Evolutionary conservation across 2,329 filamentous ascomycete genomes (phyloP).

Genomic region (Zasmidium cellare): DNA sequence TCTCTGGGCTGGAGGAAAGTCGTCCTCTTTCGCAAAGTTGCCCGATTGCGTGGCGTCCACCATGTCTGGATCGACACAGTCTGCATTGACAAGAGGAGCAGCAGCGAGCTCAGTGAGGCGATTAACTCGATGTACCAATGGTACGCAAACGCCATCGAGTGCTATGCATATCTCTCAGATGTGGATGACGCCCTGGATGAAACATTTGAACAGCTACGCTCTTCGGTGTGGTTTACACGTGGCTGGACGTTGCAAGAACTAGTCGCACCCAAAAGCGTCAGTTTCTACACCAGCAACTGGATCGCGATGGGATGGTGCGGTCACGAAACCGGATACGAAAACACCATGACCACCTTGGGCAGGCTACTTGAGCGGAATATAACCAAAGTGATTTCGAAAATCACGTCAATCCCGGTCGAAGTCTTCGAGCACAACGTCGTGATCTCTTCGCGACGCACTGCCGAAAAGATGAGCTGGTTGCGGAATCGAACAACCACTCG

Average conservation of each 20-base stretch:
- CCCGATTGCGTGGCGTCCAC: background rate
- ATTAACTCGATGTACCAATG: conserved; percentile 23
- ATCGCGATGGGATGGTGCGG: background rate
- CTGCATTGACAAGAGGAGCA: conserved; percentile 23
- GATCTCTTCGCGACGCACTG: background rate
- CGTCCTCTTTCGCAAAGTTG: conserved; percentile 3
- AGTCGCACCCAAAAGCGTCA: background rate
- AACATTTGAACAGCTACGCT: background rate
- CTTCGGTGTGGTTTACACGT: conserved; percentile 3
- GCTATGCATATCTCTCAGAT: conserved; percentile 20
- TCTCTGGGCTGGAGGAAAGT: conserved; percentile 10
- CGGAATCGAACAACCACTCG: conserved; percentile 15
- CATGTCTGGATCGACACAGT: conserved; percentile 21
- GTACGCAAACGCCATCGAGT: conserved; percentile 14
- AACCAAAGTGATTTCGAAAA: background rate
- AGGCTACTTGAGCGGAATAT: background rate
- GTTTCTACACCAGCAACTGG: background rate
- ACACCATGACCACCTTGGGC: too few relatives aligned
- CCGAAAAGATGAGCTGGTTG: conserved; percentile 15
- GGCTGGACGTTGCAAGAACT: conserved; percentile 7
- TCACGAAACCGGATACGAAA: too few relatives aligned
- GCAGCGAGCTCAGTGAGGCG: conserved; percentile 16
- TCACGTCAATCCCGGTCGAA: background rate
- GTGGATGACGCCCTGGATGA: background rate
- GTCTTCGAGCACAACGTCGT: background rate